These are phyloP conservation scores for Verticillium isaacii DNA, from an alignment of 2,329 filamentous ascomycete genomes.

Conservation along the genomic window DNA sequence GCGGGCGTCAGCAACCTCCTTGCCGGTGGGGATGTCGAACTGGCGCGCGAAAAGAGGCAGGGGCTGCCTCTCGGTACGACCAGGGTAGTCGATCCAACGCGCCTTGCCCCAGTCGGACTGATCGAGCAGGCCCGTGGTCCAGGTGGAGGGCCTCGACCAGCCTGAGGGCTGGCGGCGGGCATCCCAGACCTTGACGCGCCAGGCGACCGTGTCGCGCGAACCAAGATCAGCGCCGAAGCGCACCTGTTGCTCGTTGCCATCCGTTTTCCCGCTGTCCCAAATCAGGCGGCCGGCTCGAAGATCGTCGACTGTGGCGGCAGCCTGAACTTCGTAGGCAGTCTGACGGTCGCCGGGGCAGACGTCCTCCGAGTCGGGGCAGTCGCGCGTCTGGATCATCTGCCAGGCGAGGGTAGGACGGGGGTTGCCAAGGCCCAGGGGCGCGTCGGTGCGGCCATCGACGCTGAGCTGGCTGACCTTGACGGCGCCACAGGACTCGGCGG, in stretches of 20 bases:
- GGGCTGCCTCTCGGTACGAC: conserved; percentile 2
- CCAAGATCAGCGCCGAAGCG: neutral
- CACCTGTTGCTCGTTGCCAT: neutral
- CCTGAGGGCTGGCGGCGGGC: conserved; percentile 2
- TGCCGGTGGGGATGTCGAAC: conserved; percentile 1
- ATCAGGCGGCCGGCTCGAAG: conserved; percentile 4
- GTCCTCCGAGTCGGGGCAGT: neutral
- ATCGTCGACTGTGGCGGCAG: conserved; percentile 2
- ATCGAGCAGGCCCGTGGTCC: conserved; percentile 5
- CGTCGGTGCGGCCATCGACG: conserved; percentile 5
- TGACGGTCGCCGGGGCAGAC: conserved; percentile 6
- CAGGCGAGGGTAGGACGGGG: conserved; percentile 4
- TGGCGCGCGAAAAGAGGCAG: conserved; percentile 1
- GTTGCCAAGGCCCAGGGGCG: conserved; percentile 5
- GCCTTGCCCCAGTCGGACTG: conserved; percentile 4
- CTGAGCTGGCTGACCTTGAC: conserved; percentile 4
- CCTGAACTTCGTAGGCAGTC: conserved; percentile 6
- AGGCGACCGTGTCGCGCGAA: conserved; percentile 3
- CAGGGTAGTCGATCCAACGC: conserved; percentile 5
- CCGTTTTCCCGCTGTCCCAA: conserved; percentile 2
- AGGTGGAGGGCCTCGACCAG: conserved; percentile 5
- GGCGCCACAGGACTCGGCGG: conserved; percentile 1
- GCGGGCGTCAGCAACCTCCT: conserved; percentile 2
- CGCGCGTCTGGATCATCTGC: conserved; percentile 2
- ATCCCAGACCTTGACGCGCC: conserved; percentile 5